Conservation (phyloP, 495 filamentous ascomycete species). For the Aspergillus kassunensis region DNA sequence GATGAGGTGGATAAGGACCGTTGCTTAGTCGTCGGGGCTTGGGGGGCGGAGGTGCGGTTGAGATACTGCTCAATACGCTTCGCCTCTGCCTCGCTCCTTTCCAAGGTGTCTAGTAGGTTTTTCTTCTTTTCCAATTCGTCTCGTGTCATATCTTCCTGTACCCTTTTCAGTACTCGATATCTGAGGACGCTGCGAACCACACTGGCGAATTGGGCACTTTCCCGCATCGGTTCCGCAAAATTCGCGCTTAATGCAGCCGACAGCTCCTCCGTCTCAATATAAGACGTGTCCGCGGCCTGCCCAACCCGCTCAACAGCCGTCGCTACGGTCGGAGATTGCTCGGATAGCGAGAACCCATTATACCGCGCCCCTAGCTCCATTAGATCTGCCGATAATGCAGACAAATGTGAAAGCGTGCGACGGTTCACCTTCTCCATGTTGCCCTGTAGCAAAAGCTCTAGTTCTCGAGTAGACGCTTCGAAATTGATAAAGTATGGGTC, state of each 20-base stretch:
- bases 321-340: conserved; percentile 81
- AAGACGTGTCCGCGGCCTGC: conserved; percentile 92
- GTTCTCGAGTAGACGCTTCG: conserved; percentile 79
- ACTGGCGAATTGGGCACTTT: conserved; percentile 94
- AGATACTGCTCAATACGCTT: conserved; percentile 91
- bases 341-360: conserved; percentile 95
- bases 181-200: conserved; percentile 84
- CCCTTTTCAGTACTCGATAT: conserved; percentile 84
- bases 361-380: conserved; percentile 89
- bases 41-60: conserved; percentile 57
- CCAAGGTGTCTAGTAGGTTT: conserved; percentile 71
- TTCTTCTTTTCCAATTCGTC: conserved; percentile 85
- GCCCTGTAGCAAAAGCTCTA: conserved; percentile 80
- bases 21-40: conserved; percentile 46
- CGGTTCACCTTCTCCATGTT: conserved; percentile 95
- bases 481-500: conserved; percentile 95
- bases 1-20: conserved; percentile 62
- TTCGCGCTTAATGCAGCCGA: conserved; percentile 75
- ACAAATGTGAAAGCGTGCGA: conserved; percentile 78
- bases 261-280: conserved; percentile 91
- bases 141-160: conserved; percentile 95
- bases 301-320: conserved; percentile 91
- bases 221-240: conserved; percentile 95
- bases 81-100: conserved; percentile 85
- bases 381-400: conserved; percentile 77